Percentiles rank a stretch among this genome's conserved stretches.
These are phyloP conservation scores for Gaertneriomyces semiglobifer DNA, from an alignment of 192 early-diverging fungal species.

Conservation along the genomic window DNA sequence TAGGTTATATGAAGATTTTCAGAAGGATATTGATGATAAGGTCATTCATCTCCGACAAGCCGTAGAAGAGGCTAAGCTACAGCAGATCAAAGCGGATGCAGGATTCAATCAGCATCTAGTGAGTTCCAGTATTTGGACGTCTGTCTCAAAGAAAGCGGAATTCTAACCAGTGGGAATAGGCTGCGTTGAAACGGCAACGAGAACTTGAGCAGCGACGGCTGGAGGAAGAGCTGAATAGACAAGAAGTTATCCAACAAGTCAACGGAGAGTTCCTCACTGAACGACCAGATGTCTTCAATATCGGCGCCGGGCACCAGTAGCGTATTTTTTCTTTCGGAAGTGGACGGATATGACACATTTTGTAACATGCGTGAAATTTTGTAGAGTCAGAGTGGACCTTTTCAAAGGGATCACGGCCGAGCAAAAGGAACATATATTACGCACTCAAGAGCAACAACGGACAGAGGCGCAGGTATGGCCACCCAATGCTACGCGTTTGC, in stretches of 20 bases:
- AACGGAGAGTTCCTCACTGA: constrained; percentile 55
- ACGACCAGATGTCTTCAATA: constrained; percentile 48
- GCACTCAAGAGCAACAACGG: constrained; percentile 47
- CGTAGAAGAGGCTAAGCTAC: constrained; percentile 27
- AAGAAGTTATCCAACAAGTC: constrained; percentile 43
- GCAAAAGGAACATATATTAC: constrained; percentile 41
- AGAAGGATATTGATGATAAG: constrained; percentile 36
- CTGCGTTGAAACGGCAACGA: constrained; percentile 37
- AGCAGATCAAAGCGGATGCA: constrained; percentile 37
- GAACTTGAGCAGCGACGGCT: constrained; percentile 30
- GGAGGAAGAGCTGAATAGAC: constrained; percentile 39
- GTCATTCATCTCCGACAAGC: constrained; percentile 39
- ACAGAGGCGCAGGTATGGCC: constrained; percentile 41
- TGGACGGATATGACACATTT: not conserved
- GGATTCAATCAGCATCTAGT: constrained; percentile 46
- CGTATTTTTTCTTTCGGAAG: not conserved
- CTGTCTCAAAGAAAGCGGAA: not conserved
- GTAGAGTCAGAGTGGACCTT: constrained; percentile 50
- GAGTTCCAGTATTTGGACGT: not conserved
- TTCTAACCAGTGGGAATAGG: constrained; percentile 18
- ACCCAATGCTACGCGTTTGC: not conserved
- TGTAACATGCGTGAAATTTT: constrained; percentile 1
- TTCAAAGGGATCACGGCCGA: constrained; percentile 57
- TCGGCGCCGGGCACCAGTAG: constrained; percentile 51
- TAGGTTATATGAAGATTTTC: constrained; percentile 41